Evolutionary conservation across 2,329 filamentous ascomycete species (phyloP), one percentile per base, ranked within the genome.

Genomic region (Dothistroma pini): DNA sequence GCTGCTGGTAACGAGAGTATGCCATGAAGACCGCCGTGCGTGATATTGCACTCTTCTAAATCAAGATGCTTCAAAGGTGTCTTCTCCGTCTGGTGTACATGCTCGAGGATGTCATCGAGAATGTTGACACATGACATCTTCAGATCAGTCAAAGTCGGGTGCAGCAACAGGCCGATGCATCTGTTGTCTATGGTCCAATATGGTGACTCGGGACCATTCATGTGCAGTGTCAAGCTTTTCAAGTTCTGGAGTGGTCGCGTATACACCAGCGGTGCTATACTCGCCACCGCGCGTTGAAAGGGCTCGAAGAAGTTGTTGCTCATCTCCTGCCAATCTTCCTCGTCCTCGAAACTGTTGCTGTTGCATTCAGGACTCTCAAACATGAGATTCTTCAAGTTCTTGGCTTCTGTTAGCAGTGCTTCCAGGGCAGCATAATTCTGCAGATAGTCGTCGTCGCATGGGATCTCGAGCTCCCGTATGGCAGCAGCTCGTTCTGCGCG

Each of bases 91-190:
- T 53, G 34, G 6, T 22, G 21, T 7, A 56, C 47, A 14, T 56
- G 22, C 4, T 60, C 54, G 7, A 54, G 48, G 4, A 61, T 35
- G 19, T 65, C 47, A 6, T 60, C 58, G 9, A 58, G 50, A 21
- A 69, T 60, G 55, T 66, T 69, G 53, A 68, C 66, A 41, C 67
- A 69, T 9, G 67, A 68, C 14, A 69, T 57, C 51, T 62, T 67
- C 35, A 69, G 60, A 14, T 56, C 49, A 16, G 57, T 41, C 19
- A 69, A 44, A 1, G 52, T 61, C 2, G 66, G 67, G 5, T 62
- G 60, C 11, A 61, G 49, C 31, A 69, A 57, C 11, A 69, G 61
- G n/a, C 52, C 52, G 7, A 65, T 29, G 44, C 55, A 63, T 35
- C 57, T 54, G 1, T 38, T 11, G 51, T 64, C 61, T 16, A 66